These are phyloP conservation scores for Aethionema arabicum DNA, from an alignment of 345 rosid genomes.

Conservation along the genomic window DNA sequence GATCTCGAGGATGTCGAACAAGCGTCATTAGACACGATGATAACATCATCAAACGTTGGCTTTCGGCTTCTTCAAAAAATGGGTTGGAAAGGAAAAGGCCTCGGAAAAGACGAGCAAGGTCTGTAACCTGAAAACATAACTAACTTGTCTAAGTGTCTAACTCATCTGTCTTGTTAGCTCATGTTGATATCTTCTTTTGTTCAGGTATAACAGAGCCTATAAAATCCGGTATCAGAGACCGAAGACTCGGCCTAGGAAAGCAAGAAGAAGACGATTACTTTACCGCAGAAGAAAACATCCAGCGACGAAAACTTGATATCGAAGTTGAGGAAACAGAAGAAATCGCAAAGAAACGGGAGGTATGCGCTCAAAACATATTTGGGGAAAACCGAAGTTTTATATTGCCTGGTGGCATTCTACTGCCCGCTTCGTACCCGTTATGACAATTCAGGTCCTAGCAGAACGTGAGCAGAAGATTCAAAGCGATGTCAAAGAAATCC, in stretches of 20 bases:
- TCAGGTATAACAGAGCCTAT: conserved; percentile 89
- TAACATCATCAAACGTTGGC: conserved; percentile 84
- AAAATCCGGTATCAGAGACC: conserved; percentile 90
- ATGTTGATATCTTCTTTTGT: background rate
- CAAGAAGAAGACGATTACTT: conserved; percentile 98
- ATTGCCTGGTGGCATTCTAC: conserved; percentile 99
- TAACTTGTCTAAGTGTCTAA: conserved; percentile 1
- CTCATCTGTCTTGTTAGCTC: conserved; percentile 15
- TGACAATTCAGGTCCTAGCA: conserved; percentile 99
- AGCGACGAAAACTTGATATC: conserved; percentile 80
- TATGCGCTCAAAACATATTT: conserved; percentile 49
- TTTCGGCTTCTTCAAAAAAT: conserved; percentile 95
- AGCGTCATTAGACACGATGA: conserved; percentile 73
- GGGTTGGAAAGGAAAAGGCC: conserved; percentile 99
- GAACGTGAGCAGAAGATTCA: conserved; percentile 99
- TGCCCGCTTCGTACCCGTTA: conserved; percentile 99
- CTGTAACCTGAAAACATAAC: background rate
- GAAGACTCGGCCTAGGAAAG: conserved; percentile 89
- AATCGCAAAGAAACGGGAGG: conserved; percentile 90
- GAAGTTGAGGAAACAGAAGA: conserved; percentile 95
- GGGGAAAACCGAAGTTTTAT: conserved; percentile 85
- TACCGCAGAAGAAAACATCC: conserved; percentile 94
- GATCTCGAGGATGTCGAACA: conserved; percentile 89
- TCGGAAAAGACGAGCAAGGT: conserved; percentile 97
- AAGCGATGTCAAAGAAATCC: conserved; percentile 90